Conservation (phyloP, 2,329 filamentous ascomycete genomes). For the Lasiodiplodia sp. region DNA sequence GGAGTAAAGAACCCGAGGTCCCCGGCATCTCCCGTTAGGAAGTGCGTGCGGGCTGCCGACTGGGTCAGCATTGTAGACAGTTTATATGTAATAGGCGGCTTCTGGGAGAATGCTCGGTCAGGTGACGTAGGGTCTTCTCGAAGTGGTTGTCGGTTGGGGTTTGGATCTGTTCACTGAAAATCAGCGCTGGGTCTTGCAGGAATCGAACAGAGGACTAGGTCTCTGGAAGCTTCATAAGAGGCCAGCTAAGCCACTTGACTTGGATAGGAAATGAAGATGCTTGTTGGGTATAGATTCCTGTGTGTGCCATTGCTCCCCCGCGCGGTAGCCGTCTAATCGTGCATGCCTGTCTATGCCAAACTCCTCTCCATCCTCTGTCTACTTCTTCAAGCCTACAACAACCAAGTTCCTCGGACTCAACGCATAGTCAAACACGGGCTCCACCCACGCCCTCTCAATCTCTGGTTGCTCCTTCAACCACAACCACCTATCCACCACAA, state of each 20-base stretch:
- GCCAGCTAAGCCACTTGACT: neutral
- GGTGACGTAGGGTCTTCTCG: neutral
- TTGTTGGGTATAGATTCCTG: neutral
- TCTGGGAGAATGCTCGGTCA: neutral
- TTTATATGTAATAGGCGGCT: too few relatives aligned
- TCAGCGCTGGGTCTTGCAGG: neutral
- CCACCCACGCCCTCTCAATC: constrained; percentile 82
- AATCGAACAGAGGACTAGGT: neutral
- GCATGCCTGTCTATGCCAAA: neutral
- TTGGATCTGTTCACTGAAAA: neutral
- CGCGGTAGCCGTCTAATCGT: neutral
- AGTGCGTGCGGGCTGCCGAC: too few relatives aligned
- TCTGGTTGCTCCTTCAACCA: constrained; percentile 81
- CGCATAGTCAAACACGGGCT: constrained; percentile 88
- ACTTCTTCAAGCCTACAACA: constrained; percentile 85
- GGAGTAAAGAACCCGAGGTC: too few relatives aligned
- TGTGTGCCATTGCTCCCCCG: neutral
- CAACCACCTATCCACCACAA: constrained; percentile 89
- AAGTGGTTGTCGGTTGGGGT: neutral
- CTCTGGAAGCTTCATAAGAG: constrained; percentile 1
- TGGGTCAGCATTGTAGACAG: too few relatives aligned
- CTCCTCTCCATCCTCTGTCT: neutral
- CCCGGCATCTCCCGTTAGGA: too few relatives aligned
- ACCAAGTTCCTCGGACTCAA: constrained; percentile 90
- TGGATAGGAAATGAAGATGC: neutral